Percentiles rank a stretch among this genome's conserved stretches.
Evolutionary conservation across 257 asterid species (phyloP).

Genomic region (Solanum appendiculatum): DNA sequence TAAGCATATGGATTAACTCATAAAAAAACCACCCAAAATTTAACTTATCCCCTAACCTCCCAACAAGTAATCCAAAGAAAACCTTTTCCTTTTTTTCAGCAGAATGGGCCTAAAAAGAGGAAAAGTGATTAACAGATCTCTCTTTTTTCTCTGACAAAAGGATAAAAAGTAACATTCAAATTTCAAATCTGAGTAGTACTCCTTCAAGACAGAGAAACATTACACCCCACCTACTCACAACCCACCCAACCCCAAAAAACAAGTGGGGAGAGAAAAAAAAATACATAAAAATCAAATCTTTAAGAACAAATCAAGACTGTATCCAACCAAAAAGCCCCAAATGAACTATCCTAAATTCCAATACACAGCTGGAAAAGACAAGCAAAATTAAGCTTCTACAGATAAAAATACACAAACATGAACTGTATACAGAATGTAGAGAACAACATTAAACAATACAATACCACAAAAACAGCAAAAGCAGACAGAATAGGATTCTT

Average conservation of each 20-base stretch:
- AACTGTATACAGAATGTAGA: background rate
- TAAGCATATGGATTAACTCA: background rate
- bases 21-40: background rate
- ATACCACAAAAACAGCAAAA: background rate
- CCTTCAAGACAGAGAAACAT: conserved; percentile 7
- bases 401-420: background rate
- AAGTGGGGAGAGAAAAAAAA: background rate
- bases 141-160: conserved; percentile 29
- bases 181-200: conserved; percentile 14
- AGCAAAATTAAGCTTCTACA: background rate
- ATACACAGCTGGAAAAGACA: background rate
- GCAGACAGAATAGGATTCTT: background rate
- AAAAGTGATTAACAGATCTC: conserved; percentile 36
- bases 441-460: background rate
- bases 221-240: background rate
- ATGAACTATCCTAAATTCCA: background rate
- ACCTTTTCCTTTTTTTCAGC: background rate
- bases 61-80: conserved; percentile 19
- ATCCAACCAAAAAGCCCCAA: background rate
- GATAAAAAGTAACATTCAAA: conserved; percentile 14
- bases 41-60: background rate
- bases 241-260: background rate
- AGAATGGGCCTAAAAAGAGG: conserved; percentile 7
- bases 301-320: background rate
- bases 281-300: background rate